Conservation (phyloP, 129 eudicot genomes). For the Helianthus annuus region DNA sequence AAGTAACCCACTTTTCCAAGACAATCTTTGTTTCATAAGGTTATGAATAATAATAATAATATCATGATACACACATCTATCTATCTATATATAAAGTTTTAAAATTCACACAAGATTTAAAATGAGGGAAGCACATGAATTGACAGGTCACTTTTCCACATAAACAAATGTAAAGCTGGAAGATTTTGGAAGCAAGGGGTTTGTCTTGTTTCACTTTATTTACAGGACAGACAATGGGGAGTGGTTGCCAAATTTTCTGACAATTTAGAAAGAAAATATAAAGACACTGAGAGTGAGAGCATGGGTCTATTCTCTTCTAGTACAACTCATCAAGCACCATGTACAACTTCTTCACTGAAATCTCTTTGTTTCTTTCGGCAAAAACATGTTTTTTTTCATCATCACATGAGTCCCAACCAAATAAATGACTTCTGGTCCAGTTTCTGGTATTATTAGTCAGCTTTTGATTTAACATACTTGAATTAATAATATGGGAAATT, state of each 20-base stretch:
- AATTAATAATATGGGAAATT: conserved; percentile 9
- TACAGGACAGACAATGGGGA: conserved; percentile 42
- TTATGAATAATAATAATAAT: conserved; percentile 39
- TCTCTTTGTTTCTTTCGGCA: conserved; percentile 27
- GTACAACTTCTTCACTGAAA: conserved; percentile 21
- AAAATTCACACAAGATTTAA: conserved; percentile 5
- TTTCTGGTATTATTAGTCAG: conserved; percentile 18
- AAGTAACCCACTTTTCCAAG: conserved; percentile 18
- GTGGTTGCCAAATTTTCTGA: conserved; percentile 37
- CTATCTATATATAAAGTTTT: conserved; percentile 26
- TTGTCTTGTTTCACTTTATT: conserved; percentile 55
- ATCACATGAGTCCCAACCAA: conserved; percentile 43
- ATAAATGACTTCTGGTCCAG: conserved; percentile 42
- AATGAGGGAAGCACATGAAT: conserved; percentile 47
- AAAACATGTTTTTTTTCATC: conserved; percentile 26
- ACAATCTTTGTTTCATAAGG: conserved; percentile 8
- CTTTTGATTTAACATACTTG: conserved; percentile 35
- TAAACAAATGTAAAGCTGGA: conserved; percentile 52
- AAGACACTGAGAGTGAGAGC: conserved; percentile 19
- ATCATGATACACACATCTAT: conserved; percentile 13
- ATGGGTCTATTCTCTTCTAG: conserved; percentile 26
- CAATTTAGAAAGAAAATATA: conserved; percentile 18
- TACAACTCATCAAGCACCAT: conserved; percentile 28
- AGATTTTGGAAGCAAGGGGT: conserved; percentile 48
- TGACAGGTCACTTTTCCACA: conserved; percentile 63